Conservation (phyloP, 805 yeast genomes). For the Starmerella gropengiesseri region DNA sequence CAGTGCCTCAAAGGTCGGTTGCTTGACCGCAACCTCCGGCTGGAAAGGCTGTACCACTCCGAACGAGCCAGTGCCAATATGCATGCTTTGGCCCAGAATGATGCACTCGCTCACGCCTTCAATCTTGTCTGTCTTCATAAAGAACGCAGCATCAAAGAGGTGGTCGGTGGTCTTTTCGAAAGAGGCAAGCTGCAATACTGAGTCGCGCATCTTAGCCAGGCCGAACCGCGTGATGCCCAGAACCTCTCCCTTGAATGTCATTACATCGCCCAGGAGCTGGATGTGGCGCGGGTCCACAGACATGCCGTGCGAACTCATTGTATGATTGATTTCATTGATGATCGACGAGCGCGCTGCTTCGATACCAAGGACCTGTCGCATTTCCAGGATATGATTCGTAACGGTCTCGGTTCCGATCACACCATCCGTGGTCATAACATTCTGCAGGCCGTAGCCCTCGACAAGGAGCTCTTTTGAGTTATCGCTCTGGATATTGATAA, state of each 20-base stretch:
- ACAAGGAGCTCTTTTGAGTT: constrained; percentile 79
- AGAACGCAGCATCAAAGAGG: constrained; percentile 94
- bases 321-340: constrained; percentile 86
- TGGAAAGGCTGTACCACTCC: constrained; percentile 41
- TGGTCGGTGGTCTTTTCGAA: constrained; percentile 98
- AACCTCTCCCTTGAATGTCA: constrained; percentile 98
- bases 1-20: constrained; percentile 22
- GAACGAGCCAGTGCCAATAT: constrained; percentile 94
- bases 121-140: constrained; percentile 87
- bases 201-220: constrained; percentile 94
- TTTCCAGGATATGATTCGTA: constrained; percentile 89
- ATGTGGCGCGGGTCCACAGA: constrained; percentile 99
- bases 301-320: constrained; percentile 99
- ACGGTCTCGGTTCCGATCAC: constrained; percentile 75
- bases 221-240: constrained; percentile 98
- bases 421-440: constrained; percentile 97
- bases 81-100: constrained; percentile 95
- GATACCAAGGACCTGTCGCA: constrained; percentile 80
- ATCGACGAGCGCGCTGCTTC: constrained; percentile 95
- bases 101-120: constrained; percentile 98
- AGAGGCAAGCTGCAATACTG: constrained; percentile 91
- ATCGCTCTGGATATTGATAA: constrained; percentile 80
- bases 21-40: constrained; percentile 15
- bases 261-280: constrained; percentile 92
- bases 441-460: constrained; percentile 93